A percentile compares a stretch with the other conserved stretches of the same genome.
Evolutionary conservation across 1,139 yeast genomes (phyloP).

Genomic region (Candida sojae): DNA sequence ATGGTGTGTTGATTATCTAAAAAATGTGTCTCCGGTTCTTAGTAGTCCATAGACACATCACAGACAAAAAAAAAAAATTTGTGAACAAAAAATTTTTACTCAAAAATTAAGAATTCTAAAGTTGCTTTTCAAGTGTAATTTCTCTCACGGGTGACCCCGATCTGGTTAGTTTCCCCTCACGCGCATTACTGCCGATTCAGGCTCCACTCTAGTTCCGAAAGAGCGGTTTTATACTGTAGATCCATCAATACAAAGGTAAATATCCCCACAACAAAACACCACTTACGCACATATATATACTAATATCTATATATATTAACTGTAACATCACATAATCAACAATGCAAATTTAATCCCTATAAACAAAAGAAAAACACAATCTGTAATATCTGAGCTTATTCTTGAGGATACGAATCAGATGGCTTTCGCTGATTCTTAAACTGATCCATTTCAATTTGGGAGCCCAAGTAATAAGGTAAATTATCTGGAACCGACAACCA

Average conservation of each 20-base stretch:
- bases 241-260: too few relatives aligned
- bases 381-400: neutral
- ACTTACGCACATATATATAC: too few relatives aligned
- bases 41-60: neutral
- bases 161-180: too few relatives aligned
- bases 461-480: slow-evolving; percentile 36
- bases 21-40: neutral
- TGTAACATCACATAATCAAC: too few relatives aligned
- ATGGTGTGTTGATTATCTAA: neutral
- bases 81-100: too few relatives aligned
- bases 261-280: too few relatives aligned
- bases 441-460: neutral
- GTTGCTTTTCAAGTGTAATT: neutral
- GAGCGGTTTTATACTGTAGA: too few relatives aligned
- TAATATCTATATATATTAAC: too few relatives aligned
- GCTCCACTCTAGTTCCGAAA: too few relatives aligned
- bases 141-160: too few relatives aligned
- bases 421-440: neutral
- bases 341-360: too few relatives aligned
- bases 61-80: neutral
- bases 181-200: too few relatives aligned
- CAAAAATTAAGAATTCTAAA: neutral
- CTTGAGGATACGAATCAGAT: neutral
- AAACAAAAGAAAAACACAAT: neutral
- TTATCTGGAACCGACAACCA: slow-evolving; percentile 47